These are phyloP conservation scores for Globisporangium barbulae DNA, from an alignment of 352 stramenopile genomes.

Conservation along the genomic window DNA sequence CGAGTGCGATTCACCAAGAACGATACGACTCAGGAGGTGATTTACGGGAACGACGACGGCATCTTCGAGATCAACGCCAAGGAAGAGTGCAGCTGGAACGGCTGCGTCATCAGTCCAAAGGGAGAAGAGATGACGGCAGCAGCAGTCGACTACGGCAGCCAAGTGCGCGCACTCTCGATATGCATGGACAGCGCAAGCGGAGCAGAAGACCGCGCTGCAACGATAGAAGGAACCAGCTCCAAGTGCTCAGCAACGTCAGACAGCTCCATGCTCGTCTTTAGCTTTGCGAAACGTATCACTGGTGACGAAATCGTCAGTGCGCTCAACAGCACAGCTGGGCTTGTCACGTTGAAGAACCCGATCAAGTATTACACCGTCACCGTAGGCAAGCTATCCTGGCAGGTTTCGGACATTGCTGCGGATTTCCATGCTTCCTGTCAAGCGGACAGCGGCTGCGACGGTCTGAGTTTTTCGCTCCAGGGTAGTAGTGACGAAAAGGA, in stretches of 20 bases:
- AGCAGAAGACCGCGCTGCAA: conserved; percentile 31
- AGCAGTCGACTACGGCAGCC: conserved; percentile 37
- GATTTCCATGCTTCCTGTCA: conserved; percentile 24
- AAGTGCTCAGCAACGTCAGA: conserved; percentile 27
- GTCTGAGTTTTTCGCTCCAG: conserved; percentile 23
- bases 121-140: conserved; percentile 27
- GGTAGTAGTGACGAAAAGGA: conserved; percentile 3
- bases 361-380: conserved; percentile 46
- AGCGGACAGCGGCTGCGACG: conserved; percentile 25
- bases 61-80: conserved; percentile 59
- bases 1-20: conserved; percentile 26
- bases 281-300: conserved; percentile 47
- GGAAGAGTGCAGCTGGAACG: conserved; percentile 46
- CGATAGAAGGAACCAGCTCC: conserved; percentile 23
- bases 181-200: conserved; percentile 29
- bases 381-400: conserved; percentile 39
- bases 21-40: conserved; percentile 24
- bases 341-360: conserved; percentile 42
- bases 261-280: conserved; percentile 45
- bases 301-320: conserved; percentile 34
- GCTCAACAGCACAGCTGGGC: conserved; percentile 6
- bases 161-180: conserved; percentile 43
- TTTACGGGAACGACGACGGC: conserved; percentile 12
- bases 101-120: conserved; percentile 40
- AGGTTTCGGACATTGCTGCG: conserved; percentile 26